phyloP scores from a whole-genome alignment of 805 yeast species.

The Wickerhamiella alocasiicola region DNA sequence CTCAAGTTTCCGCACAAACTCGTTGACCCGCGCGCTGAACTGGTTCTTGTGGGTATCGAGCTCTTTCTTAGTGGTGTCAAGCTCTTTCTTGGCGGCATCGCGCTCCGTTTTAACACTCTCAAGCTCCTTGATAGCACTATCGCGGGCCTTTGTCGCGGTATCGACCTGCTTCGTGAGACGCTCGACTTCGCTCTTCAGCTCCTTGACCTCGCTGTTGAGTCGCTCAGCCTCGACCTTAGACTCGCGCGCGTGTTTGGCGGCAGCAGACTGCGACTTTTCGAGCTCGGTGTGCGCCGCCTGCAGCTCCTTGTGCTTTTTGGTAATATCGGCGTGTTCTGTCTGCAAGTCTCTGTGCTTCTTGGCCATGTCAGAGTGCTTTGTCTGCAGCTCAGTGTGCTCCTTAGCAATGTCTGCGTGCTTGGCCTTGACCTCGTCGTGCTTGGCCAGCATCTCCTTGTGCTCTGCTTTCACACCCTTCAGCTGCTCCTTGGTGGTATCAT shows the following conservation, averaged over 20 bases:
- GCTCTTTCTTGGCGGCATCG: background rate
- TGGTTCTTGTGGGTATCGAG: background rate
- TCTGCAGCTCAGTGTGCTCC: background rate
- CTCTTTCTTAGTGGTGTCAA: constrained; percentile 2
- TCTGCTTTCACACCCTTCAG: background rate
- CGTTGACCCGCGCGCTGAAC: constrained; percentile 1
- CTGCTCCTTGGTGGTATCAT: too few relatives aligned
- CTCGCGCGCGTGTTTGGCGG: constrained; percentile 2
- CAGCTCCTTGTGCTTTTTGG: constrained; percentile 6
- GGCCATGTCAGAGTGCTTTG: background rate
- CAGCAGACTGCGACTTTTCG: constrained; percentile 6
- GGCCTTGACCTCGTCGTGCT: background rate
- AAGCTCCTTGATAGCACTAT: constrained; percentile 1
- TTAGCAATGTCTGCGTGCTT: background rate
- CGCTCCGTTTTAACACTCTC: constrained; percentile 1
- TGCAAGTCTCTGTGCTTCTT: background rate
- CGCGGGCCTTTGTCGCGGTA: background rate
- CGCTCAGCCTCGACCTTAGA: constrained; percentile 8
- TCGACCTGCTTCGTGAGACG: background rate
- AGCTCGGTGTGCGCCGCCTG: constrained; percentile 12
- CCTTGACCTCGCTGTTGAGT: background rate
- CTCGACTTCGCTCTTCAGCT: constrained; percentile 6
- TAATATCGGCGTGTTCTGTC: background rate
- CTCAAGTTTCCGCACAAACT: constrained; percentile 5
- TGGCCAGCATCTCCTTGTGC: too few relatives aligned